Conservation (phyloP, 2,329 filamentous ascomycete species). For the Drechslerella stenobrocha region DNA sequence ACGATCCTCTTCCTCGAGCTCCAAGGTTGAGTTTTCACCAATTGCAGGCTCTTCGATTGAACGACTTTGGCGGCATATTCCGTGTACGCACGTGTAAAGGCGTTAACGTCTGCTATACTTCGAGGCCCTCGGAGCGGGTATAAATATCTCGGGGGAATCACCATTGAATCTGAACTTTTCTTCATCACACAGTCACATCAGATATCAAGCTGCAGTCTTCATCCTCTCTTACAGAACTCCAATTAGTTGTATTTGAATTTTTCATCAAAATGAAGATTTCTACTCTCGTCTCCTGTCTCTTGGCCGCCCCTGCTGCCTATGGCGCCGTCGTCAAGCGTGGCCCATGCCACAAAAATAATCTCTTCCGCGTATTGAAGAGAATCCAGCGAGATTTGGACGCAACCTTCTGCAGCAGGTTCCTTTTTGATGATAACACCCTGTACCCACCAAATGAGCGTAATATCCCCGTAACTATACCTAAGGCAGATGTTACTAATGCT, state of each 20-base stretch:
- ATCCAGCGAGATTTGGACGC: no score
- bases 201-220: no score
- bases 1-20: background rate
- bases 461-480: background rate
- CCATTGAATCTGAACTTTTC: constrained; percentile 3
- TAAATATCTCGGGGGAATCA: constrained; percentile 1
- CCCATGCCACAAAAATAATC: no score
- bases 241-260: no score
- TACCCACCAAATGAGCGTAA: constrained; percentile 1
- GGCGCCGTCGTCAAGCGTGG: no score
- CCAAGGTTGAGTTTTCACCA: background rate
- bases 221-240: no score
- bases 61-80: background rate
- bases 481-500: background rate
- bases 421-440: background rate
- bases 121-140: background rate
- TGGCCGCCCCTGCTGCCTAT: no score
- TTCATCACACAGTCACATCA: background rate
- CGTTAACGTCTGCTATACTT: background rate
- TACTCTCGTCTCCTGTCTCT: no score
- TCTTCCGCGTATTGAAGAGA: no score
- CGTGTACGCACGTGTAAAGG: no score
- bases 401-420: background rate
- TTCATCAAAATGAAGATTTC: no score
- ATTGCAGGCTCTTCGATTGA: constrained; percentile 3